Conservation (phyloP, 352 stramenopile genomes). For the Phytophthora colocasiae region DNA sequence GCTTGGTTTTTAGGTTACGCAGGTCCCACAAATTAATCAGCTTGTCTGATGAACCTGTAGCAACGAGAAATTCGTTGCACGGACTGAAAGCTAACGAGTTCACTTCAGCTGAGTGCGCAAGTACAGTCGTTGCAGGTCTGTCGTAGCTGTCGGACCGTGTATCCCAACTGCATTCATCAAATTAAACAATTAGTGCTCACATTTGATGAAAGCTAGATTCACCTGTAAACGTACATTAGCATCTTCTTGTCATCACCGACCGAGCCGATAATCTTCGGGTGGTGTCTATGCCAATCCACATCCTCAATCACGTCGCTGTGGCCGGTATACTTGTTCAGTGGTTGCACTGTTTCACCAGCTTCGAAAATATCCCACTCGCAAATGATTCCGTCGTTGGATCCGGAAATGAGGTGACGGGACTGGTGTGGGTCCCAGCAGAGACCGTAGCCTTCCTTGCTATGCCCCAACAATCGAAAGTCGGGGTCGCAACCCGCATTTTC, state of each 20-base stretch:
- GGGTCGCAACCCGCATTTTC: too few relatives aligned
- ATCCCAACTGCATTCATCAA: slow-evolving; percentile 60
- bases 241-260: slow-evolving; percentile 97
- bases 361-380: slow-evolving; percentile 96
- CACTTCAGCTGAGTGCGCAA: slow-evolving; percentile 95
- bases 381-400: slow-evolving; percentile 96
- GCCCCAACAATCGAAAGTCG: slow-evolving; percentile 54
- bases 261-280: slow-evolving; percentile 95
- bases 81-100: slow-evolving; percentile 98
- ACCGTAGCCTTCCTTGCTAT: slow-evolving; percentile 94
- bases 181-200: background rate
- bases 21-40: slow-evolving; percentile 98
- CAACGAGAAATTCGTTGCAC: slow-evolving; percentile 96
- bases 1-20: slow-evolving; percentile 93
- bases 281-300: slow-evolving; percentile 96
- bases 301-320: slow-evolving; percentile 98
- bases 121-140: slow-evolving; percentile 68
- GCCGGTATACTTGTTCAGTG: slow-evolving; percentile 88
- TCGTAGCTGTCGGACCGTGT: slow-evolving; percentile 77
- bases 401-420: slow-evolving; percentile 90
- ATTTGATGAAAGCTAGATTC: background rate
- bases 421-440: slow-evolving; percentile 96
- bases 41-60: slow-evolving; percentile 95
- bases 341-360: slow-evolving; percentile 81
- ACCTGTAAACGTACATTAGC: slow-evolving; percentile 71